Evolutionary conservation across 441 rosid genomes (phyloP), one percentile per base, ranked within the genome.

Genomic region (Erodium chrysanthum): DNA sequence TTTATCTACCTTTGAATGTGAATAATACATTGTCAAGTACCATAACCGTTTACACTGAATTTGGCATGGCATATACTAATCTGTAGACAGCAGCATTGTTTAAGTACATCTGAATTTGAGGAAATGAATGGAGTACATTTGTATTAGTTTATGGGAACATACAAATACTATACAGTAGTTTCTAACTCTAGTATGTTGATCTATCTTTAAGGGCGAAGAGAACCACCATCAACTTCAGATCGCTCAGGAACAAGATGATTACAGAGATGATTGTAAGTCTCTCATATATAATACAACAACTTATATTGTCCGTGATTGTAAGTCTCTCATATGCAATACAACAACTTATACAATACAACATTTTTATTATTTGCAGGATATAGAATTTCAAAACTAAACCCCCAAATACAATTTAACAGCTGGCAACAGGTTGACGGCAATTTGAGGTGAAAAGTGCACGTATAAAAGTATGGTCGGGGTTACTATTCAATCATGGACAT

Each of bases 201-300:
- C 21, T 5, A 52, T 17, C 21, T 5, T 52, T 52, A 15, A 52
- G 59, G 59, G 59, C 17, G 22, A 63, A 56, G 29, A 14, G 21
- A 59, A 59, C 33, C 15, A 14, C 22, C 64, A 9, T 59, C 64
- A 59, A 59, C 64, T 59, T 59, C 64, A 10, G 31, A 25, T 59
- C 29, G 2, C 64, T 21, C 64, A 1, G 31, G 31, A 59, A 2
- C 64, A 59, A 59, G 21, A 4, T 22, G 64, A 59, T 59, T 4
- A n/a, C 17, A 8, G 2, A 0, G 29, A 21, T 9, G 33, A 15
- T 59, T 59, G 64, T 59, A 52, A 37, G 42, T 37, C 42, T 37
- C 42, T 7, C 42, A 37, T 8, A 37, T 37, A n/a, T n/a, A n/a
- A n/a, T n/a, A 0, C 42, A 7, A 31, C 29, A 14, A 58, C 27